Conservation (phyloP, 139 green algal species). For the Ostreobium quekettii region DNA sequence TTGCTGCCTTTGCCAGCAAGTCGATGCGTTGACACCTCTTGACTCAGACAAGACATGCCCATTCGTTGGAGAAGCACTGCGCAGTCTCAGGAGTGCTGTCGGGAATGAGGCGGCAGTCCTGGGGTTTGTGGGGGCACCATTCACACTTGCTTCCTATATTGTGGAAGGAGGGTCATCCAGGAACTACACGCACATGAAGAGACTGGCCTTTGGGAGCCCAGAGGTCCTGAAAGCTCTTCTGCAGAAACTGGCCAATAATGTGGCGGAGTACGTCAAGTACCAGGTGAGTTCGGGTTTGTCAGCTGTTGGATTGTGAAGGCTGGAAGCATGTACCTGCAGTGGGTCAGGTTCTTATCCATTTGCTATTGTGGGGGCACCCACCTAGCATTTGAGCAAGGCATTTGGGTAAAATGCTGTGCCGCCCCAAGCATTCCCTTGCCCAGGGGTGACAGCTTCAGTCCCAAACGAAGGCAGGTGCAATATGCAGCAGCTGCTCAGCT, state of each 20-base stretch:
- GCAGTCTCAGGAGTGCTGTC: slow-evolving; percentile 54
- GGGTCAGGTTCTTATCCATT: too few relatives aligned
- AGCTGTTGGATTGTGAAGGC: too few relatives aligned
- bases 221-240: slow-evolving; percentile 63
- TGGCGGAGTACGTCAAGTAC: slow-evolving; percentile 86
- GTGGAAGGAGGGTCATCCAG: slow-evolving; percentile 82
- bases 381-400: too few relatives aligned
- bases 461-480: too few relatives aligned
- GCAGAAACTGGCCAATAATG: slow-evolving; percentile 74
- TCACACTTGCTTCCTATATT: slow-evolving; percentile 92
- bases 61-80: slow-evolving; percentile 80
- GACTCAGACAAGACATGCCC: slow-evolving; percentile 56
- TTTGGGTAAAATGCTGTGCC: too few relatives aligned
- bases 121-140: slow-evolving; percentile 88
- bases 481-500: too few relatives aligned
- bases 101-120: slow-evolving; percentile 66
- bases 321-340: too few relatives aligned
- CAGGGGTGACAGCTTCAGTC: too few relatives aligned
- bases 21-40: slow-evolving; percentile 65
- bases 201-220: slow-evolving; percentile 67
- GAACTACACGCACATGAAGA: slow-evolving; percentile 83
- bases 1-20: slow-evolving; percentile 41
- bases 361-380: too few relatives aligned
- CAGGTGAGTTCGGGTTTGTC: slow-evolving; percentile 56
- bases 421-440: too few relatives aligned